phyloP scores from a whole-genome alignment of 1,284 basidiomycete genomes.

The Tremellales sp. region DNA sequence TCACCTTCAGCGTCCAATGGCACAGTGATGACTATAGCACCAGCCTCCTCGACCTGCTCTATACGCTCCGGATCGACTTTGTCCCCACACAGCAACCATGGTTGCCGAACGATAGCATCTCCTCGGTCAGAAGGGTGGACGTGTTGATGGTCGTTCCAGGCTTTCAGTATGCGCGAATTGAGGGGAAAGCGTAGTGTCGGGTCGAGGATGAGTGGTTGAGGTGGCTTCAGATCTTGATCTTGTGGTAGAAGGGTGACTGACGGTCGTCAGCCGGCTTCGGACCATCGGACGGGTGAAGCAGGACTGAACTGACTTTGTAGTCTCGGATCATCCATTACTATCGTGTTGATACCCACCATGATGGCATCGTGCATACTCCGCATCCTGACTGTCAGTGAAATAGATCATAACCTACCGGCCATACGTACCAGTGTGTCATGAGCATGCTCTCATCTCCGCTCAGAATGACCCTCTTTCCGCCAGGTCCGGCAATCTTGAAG shows the following conservation, averaged over 20 bases:
- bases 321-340: slow-evolving; percentile 87
- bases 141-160: slow-evolving; percentile 24
- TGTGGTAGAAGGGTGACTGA: slow-evolving; percentile 37
- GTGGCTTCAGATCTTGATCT: slow-evolving; percentile 51
- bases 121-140: not conserved
- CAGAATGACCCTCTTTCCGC: slow-evolving; percentile 70
- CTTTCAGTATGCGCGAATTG: slow-evolving; percentile 64
- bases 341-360: slow-evolving; percentile 83
- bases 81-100: slow-evolving; percentile 64
- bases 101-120: slow-evolving; percentile 60
- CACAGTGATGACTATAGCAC: slow-evolving; percentile 39
- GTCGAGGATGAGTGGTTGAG: slow-evolving; percentile 83
- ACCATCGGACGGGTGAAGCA: not conserved
- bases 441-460: slow-evolving; percentile 83
- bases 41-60: slow-evolving; percentile 40
- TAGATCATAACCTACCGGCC: not conserved
- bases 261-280: not conserved
- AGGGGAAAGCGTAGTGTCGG: slow-evolving; percentile 63
- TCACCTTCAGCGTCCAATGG: slow-evolving; percentile 48
- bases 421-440: slow-evolving; percentile 83
- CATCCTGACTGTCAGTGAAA: slow-evolving; percentile 56
- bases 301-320: slow-evolving; percentile 69
- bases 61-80: slow-evolving; percentile 25
- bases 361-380: slow-evolving; percentile 88
- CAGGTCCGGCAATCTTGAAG: slow-evolving; percentile 78